Evolutionary conservation across 148 eudicot species (phyloP), one percentile per base, ranked within the genome.

Genomic region (Amaranthus cruentus): DNA sequence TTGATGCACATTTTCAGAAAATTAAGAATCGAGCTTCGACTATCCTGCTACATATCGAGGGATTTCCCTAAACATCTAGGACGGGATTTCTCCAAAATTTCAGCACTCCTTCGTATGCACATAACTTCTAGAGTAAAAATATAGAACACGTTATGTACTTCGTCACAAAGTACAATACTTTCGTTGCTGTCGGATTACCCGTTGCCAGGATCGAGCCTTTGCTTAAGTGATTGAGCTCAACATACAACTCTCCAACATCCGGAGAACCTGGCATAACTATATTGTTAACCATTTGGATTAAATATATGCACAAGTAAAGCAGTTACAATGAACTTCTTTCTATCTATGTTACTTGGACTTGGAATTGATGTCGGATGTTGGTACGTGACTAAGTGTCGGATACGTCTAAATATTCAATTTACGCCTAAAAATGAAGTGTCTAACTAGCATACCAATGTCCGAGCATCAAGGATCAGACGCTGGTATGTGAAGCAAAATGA

Each of bases 201-300:
- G 18, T 51, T 38, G 43, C 58, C 10, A 75, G 66, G 53, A 47
- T 74, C 52, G 66, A 50, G 38, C 47, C 66, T 43, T 58, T 44
- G 43, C 38, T 68, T 68, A 70, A 50, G 65, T 49, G 18, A 68
- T n/a, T 58, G 78, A 18, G 55, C 18, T 76, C 46, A 52, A 46
- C 61, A 58, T 12, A 48, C 75, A 55, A 56, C 85, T 86, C 82
- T 91, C 97, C 77, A 91, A 71, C 79, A 89, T 87, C 73, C 90
- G 87, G 15, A 89, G 88, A 74, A 91, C 97, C 97, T 91, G 69
- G 21, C 21, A 72, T 18, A 44, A 15, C 6, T 3, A 2, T 28
- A 56, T 28, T 55, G 57, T 75, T 55, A 75, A 48, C 28, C n/a
- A 4, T 5, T 9, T 47, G 53, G 57, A 28, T 5, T 5, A 0